A percentile compares a stretch with the other conserved stretches of the same genome.
Evolutionary conservation across 192 early-diverging fungal genomes (phyloP).

Genomic region (Backusella luteola): DNA sequence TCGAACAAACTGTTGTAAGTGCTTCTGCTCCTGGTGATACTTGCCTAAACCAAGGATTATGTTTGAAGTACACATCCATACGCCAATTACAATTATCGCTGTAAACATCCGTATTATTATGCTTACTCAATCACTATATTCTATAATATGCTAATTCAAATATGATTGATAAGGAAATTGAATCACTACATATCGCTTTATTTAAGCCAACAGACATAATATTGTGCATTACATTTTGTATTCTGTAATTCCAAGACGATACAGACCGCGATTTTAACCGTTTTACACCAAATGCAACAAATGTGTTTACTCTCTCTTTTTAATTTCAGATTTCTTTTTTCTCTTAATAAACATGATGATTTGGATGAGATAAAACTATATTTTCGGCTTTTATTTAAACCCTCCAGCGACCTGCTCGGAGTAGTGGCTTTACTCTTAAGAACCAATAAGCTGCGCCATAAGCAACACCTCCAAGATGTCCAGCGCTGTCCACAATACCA

Average conservation of each 20-base stretch:
- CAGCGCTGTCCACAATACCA: conserved; percentile 46
- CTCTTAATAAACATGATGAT: neutral
- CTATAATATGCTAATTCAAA: too few species aligned
- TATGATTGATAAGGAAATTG: too few species aligned
- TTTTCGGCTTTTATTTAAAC: neutral
- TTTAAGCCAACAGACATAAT: too few species aligned
- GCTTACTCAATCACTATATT: too few species aligned
- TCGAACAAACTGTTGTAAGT: neutral
- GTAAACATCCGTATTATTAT: too few species aligned
- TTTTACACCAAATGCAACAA: neutral
- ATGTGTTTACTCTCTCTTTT: neutral
- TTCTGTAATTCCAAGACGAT: neutral
- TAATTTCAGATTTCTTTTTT: neutral
- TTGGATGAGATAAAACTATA: too few species aligned
- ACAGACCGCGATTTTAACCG: too few species aligned
- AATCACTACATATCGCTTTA: too few species aligned
- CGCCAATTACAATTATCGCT: too few species aligned
- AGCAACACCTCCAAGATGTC: conserved; percentile 46
- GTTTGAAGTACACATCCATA: too few species aligned
- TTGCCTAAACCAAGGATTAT: too few species aligned
- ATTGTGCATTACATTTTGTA: neutral
- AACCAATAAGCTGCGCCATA: conserved; percentile 48
- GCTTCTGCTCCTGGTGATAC: neutral
- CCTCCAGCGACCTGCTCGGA: conserved; percentile 28
- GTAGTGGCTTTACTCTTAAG: conserved; percentile 34